Base-by-base conservation (phyloP, 1,284 basidiomycete genomes). In the Trametes versicolor region DNA sequence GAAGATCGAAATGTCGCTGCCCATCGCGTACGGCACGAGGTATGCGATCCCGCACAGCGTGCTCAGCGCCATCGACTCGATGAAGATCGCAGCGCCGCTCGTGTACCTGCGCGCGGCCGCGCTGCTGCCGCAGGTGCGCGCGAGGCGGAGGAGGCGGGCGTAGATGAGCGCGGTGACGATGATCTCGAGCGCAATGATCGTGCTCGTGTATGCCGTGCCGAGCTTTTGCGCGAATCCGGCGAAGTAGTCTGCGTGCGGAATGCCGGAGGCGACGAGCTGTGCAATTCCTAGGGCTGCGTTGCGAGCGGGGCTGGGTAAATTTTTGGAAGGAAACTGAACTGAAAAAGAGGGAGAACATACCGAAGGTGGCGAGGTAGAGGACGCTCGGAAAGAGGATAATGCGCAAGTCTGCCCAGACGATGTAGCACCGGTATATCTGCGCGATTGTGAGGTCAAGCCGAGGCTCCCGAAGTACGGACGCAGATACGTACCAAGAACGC, bases 351-450 rank as follows among this genome's bases (percentile, higher is more conserved):
- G 23, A 2, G 19, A 6, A 41, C 64, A 55, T n/a, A 66, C 69
- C 63, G 15, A 64, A 21, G 5, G 61, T 55, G 9, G 55, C 58
- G 34, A 63, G 32, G 27, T 54, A 68, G 12, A 65, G 25, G 6
- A 64, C 32, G n/a, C 37, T 34, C 1, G 59, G 64, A 29, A 58
- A 57, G 19, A 68, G 36, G 13, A 70, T 57, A 21, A 62, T 25
- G 29, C 60, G 60, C 12, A 54, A 1, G 41, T 62, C 56, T 32
- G 52, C 63, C 66, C 66, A 70, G 12, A 70, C 57, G 25, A 68
- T 29, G 15, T 52, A 60, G 29, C 66, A 68, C 3, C 62, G 66
- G 47, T 70, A 68, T 29, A 70, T 68, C 69, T 68, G 36, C 37
- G 9, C 2, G 17, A 15, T 7, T 1, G 23, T 3, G 27, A 13